A percentile compares a stretch with the other conserved stretches of the same genome.
These are phyloP conservation scores for Fragaria ananassa DNA, from an alignment of 306 rosid species.

Conservation along the genomic window DNA sequence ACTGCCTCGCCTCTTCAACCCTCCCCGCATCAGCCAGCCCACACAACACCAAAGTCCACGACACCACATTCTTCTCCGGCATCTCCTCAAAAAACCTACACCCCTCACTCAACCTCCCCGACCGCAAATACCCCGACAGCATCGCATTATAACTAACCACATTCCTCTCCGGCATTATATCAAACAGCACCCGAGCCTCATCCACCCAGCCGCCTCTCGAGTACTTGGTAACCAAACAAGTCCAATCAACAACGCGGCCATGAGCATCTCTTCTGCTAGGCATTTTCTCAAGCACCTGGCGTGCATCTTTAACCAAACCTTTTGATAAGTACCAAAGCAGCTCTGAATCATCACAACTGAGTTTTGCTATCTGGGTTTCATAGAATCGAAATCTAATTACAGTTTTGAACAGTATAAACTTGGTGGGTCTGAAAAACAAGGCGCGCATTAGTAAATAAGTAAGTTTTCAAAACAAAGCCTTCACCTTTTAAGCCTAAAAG, in stretches of 20 bases:
- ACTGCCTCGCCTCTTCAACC: conserved; percentile 46
- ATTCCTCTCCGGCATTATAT: conserved; percentile 62
- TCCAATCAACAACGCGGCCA: conserved; percentile 45
- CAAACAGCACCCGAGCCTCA: conserved; percentile 55
- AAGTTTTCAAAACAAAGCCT: not conserved
- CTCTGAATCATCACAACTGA: conserved; percentile 34
- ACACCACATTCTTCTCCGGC: conserved; percentile 65
- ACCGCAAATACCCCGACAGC: conserved; percentile 54
- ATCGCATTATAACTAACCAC: conserved; percentile 55
- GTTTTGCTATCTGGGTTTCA: conserved; percentile 20
- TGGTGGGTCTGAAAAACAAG: conserved; percentile 19
- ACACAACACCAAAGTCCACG: conserved; percentile 68
- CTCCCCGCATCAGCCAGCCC: conserved; percentile 44
- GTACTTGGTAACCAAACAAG: conserved; percentile 49
- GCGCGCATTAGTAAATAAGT: conserved; percentile 33
- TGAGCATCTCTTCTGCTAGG: conserved; percentile 32
- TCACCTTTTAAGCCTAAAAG: not conserved
- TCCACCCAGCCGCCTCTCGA: conserved; percentile 34
- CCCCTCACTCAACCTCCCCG: conserved; percentile 49
- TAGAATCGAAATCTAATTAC: not conserved
- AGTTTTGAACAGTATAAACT: conserved; percentile 2
- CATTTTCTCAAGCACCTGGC: conserved; percentile 34
- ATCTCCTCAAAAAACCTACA: conserved; percentile 41
- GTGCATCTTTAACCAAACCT: conserved; percentile 42
- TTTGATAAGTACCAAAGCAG: conserved; percentile 39